Base-by-base conservation (phyloP, 2,329 filamentous ascomycete species). In the Nemania sp. region DNA sequence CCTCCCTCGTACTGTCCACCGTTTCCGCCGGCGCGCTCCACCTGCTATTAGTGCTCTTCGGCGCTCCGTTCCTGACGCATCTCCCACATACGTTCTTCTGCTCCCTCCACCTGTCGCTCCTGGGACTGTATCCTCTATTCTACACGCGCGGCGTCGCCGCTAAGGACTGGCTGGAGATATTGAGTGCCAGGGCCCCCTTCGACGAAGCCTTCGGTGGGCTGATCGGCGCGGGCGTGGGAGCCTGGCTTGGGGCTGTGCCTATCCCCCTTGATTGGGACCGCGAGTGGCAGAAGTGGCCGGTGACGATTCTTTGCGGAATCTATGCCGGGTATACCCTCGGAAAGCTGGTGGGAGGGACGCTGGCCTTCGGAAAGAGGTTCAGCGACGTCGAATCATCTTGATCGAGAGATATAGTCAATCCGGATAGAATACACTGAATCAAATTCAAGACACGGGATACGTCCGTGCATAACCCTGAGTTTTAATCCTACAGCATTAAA, bases 221-320 rank as follows among this genome's bases (percentile, higher is more conserved):
- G 10, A 75, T 93, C n/a, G 95, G 95, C 5, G 87, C 87, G 0
- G 79, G 89, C 25, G 70, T 94, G 1, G 95, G 95, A 5, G 92
- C 91, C 42, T 98, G 95, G 95, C 78, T 97, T 43, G 95, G 95
- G 3, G 95, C 95, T 7, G 87, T 98, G 54, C 95, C 96, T 0
- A 98, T 99, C 68, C 95, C 95, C 1, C 80, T 99, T 67, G 95
- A 99, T 75, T 98, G 94, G 94, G 95, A 99, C 75, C 87, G 95
- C n/a, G 92, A 96, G 69, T 99, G 95, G 95, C 95, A 99, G 84
- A 91, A 89, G 75, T 99, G 94, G 90, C 95, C 95, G 0, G 89
- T 98, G 49, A 99, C 95, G 0, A 90, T 99, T 60, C 77, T 98
- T 4, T 87, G 85, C 1, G 95, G 95, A 2, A 82, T 90, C 17